phyloP scores from a whole-genome alignment of 2,329 filamentous ascomycete genomes.

The Aspergillus hortae region DNA sequence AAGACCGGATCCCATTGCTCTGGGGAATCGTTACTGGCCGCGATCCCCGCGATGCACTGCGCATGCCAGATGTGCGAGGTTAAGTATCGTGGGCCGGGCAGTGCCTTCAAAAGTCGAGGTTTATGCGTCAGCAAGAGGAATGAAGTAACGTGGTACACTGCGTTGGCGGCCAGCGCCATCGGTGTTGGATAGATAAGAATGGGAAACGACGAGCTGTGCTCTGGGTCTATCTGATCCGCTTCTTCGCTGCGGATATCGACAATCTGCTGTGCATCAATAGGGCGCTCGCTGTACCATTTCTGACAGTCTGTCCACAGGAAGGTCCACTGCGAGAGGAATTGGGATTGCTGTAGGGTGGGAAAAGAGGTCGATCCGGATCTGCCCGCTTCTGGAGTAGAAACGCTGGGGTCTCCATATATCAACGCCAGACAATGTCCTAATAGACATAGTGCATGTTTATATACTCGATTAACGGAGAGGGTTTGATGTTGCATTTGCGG shows the following conservation, averaged over 20 bases:
- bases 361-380: neutral
- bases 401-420: no score
- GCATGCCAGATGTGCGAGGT: conserved; percentile 26
- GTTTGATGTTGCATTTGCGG: no score
- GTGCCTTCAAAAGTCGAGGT: conserved; percentile 20
- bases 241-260: conserved; percentile 22
- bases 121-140: conserved; percentile 20
- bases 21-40: conserved; percentile 20
- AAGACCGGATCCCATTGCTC: conserved; percentile 25
- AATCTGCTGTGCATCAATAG: conserved; percentile 18
- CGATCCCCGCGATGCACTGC: conserved; percentile 22
- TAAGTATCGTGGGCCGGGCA: conserved; percentile 19
- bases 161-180: conserved; percentile 24
- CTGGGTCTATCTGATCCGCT: conserved; percentile 21
- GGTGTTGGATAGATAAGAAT: conserved; percentile 25
- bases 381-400: neutral
- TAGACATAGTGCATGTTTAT: no score
- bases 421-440: no score
- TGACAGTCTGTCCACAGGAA: conserved; percentile 24
- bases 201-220: conserved; percentile 20
- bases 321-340: conserved; percentile 22
- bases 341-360: conserved; percentile 6
- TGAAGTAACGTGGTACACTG: conserved; percentile 22
- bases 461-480: no score
- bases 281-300: conserved; percentile 24